Conservation (phyloP, 2,329 filamentous ascomycete species). For the Diaporthe caulivora region DNA sequence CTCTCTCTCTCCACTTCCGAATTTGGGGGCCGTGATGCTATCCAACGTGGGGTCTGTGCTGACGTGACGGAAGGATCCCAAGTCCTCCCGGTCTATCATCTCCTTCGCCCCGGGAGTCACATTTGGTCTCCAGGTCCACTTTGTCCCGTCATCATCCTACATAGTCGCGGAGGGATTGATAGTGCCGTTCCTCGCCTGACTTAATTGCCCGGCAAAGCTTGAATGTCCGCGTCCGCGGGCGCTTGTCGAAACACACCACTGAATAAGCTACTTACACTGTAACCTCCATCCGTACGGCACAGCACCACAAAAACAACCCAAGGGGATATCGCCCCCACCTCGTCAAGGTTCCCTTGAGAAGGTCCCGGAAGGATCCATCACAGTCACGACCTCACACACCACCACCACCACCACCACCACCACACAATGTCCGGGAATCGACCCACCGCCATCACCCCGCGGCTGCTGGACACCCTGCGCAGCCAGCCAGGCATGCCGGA, state of each 20-base stretch:
- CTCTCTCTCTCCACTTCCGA: too few relatives aligned
- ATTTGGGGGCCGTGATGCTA: slow-evolving; percentile 10
- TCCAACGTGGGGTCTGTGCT: background rate
- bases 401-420: background rate
- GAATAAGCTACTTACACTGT: background rate
- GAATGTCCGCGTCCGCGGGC: background rate
- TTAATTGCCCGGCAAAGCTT: slow-evolving; percentile 27
- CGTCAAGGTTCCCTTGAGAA: background rate
- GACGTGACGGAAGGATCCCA: background rate
- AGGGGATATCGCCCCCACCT: slow-evolving; percentile 2
- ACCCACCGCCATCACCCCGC: slow-evolving; percentile 54
- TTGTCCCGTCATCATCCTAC: background rate
- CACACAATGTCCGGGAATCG: slow-evolving; percentile 38
- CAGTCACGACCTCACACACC: background rate
- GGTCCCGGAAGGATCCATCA: slow-evolving; percentile 9
- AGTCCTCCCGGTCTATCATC: background rate
- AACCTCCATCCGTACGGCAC: background rate
- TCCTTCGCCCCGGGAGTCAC: slow-evolving; percentile 8
- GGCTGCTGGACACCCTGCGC: slow-evolving; percentile 56
- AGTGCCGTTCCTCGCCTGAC: background rate
- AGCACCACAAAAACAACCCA: background rate
- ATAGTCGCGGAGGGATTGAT: background rate
- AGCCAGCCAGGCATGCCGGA: slow-evolving; percentile 56
- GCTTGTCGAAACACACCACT: slow-evolving; percentile 5
- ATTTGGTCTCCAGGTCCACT: slow-evolving; percentile 31